Percentiles rank a stretch among this genome's conserved stretches.
Evolutionary conservation across 148 eudicot genomes (phyloP).

Genomic region (Rhododendron henanense): DNA sequence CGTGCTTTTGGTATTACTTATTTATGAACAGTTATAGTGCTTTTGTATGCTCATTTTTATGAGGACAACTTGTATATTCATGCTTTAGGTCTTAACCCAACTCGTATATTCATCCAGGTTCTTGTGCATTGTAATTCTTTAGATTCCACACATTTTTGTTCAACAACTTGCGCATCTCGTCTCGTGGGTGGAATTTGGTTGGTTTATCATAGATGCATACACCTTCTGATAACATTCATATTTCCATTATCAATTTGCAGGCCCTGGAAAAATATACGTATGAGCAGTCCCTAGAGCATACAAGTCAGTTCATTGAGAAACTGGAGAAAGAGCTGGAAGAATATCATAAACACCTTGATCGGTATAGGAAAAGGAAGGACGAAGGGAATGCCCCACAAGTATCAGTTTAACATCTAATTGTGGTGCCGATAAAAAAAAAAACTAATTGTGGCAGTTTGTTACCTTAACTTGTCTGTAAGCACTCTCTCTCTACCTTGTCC

Average conservation of each 20-base stretch:
- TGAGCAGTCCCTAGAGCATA: slow-evolving; percentile 96
- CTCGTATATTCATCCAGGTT: too few species aligned
- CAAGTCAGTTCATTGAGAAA: slow-evolving; percentile 84
- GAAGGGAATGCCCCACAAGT: slow-evolving; percentile 28
- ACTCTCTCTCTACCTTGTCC: neutral
- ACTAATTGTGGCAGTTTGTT: slow-evolving; percentile 23
- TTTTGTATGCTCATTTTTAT: neutral
- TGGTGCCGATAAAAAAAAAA: neutral
- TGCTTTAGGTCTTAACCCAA: neutral
- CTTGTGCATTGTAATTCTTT: neutral
- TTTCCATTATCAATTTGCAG: slow-evolving; percentile 28
- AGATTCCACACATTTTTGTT: neutral
- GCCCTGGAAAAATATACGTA: slow-evolving; percentile 83
- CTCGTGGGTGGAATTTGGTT: neutral
- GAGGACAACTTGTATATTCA: neutral
- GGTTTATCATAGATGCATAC: neutral
- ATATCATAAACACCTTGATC: slow-evolving; percentile 69
- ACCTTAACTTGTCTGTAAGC: neutral
- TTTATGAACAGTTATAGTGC: neutral
- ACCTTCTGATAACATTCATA: neutral
- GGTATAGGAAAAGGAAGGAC: slow-evolving; percentile 43
- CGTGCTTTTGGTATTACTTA: neutral
- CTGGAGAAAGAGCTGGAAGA: slow-evolving; percentile 91
- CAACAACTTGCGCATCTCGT: neutral
- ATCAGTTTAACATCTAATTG: slow-evolving; percentile 24